Conservation (phyloP, 768 basidiomycete species). For the Trametes cubensis region DNA sequence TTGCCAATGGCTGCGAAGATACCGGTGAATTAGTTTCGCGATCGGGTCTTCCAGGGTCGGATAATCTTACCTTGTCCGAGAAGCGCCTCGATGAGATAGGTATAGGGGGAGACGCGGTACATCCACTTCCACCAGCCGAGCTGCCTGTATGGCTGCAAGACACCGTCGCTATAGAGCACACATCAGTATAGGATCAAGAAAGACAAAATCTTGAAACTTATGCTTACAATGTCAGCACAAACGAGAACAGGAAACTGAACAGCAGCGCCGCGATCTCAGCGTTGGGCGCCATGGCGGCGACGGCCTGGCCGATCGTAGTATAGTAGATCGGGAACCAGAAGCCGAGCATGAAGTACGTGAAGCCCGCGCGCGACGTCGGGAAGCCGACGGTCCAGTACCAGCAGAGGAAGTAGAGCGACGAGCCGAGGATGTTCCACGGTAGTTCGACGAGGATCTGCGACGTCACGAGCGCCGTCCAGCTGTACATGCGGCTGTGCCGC, state of each 20-base stretch:
- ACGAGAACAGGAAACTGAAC: slow-evolving; percentile 42
- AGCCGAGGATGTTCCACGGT: slow-evolving; percentile 46
- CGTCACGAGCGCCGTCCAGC: slow-evolving; percentile 41
- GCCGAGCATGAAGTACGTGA: slow-evolving; percentile 42
- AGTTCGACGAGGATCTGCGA: slow-evolving; percentile 44
- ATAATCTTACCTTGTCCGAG: slow-evolving; percentile 46
- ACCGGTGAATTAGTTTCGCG: not conserved
- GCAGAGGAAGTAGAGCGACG: slow-evolving; percentile 46
- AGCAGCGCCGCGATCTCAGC: slow-evolving; percentile 44
- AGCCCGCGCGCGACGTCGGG: slow-evolving; percentile 41
- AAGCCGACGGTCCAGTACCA: slow-evolving; percentile 55
- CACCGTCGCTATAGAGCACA: slow-evolving; percentile 42
- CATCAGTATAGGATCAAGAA: not conserved
- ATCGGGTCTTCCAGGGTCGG: not conserved
- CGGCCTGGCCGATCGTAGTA: slow-evolving; percentile 44
- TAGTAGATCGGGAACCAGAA: slow-evolving; percentile 48
- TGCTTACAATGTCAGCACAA: slow-evolving; percentile 49
- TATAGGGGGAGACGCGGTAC: slow-evolving; percentile 39
- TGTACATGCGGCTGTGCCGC: slow-evolving; percentile 46
- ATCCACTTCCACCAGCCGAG: slow-evolving; percentile 51
- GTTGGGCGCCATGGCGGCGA: slow-evolving; percentile 46
- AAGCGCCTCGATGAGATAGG: slow-evolving; percentile 45
- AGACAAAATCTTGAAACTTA: not conserved
- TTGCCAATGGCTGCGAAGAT: slow-evolving; percentile 50
- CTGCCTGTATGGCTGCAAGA: slow-evolving; percentile 47